phyloP scores from a whole-genome alignment of 1,139 yeast genomes.

The Pichia kudriavzevii region DNA sequence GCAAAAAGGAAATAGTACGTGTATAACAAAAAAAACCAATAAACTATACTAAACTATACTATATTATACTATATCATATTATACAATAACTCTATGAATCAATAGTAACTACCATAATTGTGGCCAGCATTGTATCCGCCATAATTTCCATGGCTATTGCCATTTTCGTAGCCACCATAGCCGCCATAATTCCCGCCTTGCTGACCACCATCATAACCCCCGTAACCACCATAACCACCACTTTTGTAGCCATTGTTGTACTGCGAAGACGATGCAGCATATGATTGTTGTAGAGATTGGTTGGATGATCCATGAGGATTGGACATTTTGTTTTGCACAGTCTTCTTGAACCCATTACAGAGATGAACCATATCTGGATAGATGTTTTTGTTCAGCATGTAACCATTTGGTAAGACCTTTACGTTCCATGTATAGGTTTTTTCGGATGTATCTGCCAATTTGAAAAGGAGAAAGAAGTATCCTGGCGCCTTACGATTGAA shows the following conservation, averaged over 20 bases:
- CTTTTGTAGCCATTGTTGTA: background rate
- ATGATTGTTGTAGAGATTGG: background rate
- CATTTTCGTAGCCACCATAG: constrained; percentile 8
- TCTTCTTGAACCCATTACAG: constrained; percentile 85
- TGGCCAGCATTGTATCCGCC: too few relatives aligned
- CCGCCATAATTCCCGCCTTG: constrained; percentile 6
- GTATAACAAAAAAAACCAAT: too few relatives aligned
- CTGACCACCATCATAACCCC: constrained; percentile 2
- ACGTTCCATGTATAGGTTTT: constrained; percentile 85
- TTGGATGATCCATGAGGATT: constrained; percentile 5
- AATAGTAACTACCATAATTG: constrained; percentile 4
- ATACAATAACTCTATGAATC: background rate
- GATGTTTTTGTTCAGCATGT: constrained; percentile 64
- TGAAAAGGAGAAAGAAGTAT: constrained; percentile 79
- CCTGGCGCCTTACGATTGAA: constrained; percentile 90
- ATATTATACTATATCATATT: too few relatives aligned
- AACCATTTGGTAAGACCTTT: constrained; percentile 81
- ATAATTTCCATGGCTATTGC: constrained; percentile 4
- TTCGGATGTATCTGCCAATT: constrained; percentile 59
- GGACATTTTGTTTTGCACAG: constrained; percentile 24
- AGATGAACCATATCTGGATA: constrained; percentile 83
- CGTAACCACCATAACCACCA: constrained; percentile 1
- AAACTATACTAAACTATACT: too few relatives aligned
- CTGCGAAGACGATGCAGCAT: background rate
- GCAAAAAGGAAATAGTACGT: too few relatives aligned